Percentiles rank a stretch among this genome's conserved stretches.
Evolutionary conservation across 148 eudicot species (phyloP).

Genomic region (Chenopodium formosanum): DNA sequence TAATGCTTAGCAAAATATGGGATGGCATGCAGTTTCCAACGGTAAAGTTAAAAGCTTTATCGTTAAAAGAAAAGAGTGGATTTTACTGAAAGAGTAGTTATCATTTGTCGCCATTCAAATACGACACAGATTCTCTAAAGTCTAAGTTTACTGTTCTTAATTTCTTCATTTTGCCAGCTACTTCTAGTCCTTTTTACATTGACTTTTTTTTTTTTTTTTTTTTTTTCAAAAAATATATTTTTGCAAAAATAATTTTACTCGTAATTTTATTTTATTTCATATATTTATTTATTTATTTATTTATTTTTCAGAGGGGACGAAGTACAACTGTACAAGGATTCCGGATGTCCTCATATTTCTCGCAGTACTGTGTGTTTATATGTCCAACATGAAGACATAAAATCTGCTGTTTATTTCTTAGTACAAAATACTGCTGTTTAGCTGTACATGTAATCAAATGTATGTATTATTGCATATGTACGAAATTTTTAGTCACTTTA

Average conservation of each 20-base stretch:
- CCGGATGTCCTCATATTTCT: background rate
- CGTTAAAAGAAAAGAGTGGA: constrained; percentile 12
- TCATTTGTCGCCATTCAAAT: constrained; percentile 21
- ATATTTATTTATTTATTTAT: background rate
- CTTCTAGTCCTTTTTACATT: background rate
- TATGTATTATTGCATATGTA: no score
- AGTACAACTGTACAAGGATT: background rate
- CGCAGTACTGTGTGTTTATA: background rate
- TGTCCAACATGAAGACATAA: background rate
- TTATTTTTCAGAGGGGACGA: background rate
- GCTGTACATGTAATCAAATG: background rate
- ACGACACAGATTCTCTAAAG: constrained; percentile 21
- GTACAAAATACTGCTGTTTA: background rate
- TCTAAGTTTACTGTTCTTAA: background rate
- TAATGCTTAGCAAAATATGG: background rate
- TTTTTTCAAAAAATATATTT: background rate
- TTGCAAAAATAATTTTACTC: background rate
- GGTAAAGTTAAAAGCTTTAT: constrained; percentile 19
- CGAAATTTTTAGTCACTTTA: background rate
- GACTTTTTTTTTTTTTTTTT: background rate
- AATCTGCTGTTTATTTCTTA: background rate
- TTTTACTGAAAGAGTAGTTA: constrained; percentile 23
- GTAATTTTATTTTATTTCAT: background rate
- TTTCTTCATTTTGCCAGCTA: constrained; percentile 7
- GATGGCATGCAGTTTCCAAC: constrained; percentile 12